A percentile compares a stretch with the other conserved stretches of the same genome.
These are phyloP conservation scores for Alternaria alternata DNA, from an alignment of 2,329 filamentous ascomycete species.

Conservation along the genomic window DNA sequence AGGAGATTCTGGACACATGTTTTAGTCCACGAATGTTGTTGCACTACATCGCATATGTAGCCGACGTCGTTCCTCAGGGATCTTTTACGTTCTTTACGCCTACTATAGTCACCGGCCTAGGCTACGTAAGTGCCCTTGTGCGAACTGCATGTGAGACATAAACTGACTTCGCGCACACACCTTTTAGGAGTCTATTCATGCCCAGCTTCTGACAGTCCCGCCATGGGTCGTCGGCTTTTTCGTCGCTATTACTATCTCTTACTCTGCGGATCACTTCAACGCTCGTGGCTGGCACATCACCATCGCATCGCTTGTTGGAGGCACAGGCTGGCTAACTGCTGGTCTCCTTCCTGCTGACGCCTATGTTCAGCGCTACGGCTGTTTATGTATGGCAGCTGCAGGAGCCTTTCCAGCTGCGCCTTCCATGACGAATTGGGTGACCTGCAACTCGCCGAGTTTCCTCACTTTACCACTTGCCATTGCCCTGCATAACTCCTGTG, in stretches of 20 bases:
- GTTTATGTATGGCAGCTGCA: conserved; percentile 9
- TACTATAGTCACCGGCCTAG: conserved; percentile 67
- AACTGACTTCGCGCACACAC: too few species aligned
- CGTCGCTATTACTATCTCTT: conserved; percentile 49
- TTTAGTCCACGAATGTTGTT: conserved; percentile 3
- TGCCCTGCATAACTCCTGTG: conserved; percentile 4
- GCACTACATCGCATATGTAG: conserved; percentile 8
- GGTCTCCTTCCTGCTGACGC: conserved; percentile 8
- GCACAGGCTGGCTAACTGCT: conserved; percentile 5
- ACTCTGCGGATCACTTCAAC: conserved; percentile 28
- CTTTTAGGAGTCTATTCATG: conserved; percentile 54
- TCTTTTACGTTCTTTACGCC: conserved; percentile 68
- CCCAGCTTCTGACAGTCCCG: conserved; percentile 73
- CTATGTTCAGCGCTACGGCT: conserved; percentile 8
- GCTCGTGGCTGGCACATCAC: conserved; percentile 15
- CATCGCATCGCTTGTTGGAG: conserved; percentile 3
- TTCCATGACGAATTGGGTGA: conserved; percentile 13
- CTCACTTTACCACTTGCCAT: conserved; percentile 9
- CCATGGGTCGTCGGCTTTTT: conserved; percentile 55
- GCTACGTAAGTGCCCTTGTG: conserved; percentile 48
- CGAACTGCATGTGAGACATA: too few species aligned
- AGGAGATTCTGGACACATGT: conserved; percentile 3
- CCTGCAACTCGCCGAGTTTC: conserved; percentile 11
- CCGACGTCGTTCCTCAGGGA: conserved; percentile 6
- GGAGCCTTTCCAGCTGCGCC: conserved; percentile 9